Evolutionary conservation across 148 eudicot genomes (phyloP), one percentile per base, ranked within the genome.

Genomic region (Rhododendron ovatum): DNA sequence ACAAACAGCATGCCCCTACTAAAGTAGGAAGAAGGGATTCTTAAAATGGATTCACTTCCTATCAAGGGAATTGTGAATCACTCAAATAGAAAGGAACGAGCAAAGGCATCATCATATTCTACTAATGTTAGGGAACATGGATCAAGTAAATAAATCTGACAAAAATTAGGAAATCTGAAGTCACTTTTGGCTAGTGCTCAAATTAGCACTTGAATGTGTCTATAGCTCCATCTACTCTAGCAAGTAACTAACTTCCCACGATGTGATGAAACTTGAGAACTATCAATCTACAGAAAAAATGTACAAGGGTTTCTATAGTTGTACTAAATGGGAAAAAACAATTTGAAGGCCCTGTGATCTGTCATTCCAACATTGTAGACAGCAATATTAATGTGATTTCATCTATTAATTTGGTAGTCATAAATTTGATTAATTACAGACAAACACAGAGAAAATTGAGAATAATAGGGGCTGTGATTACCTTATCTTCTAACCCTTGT

Each of bases 401-500:
- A 82, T 13, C 50, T n/a, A 61, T 82, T 7, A 55, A 2, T 81
- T 69, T 26, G 53, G n/a, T 28, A 30, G 59, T 48, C 43, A 78
- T 15, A 82, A 48, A 39, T 48, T 73, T 59, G 57, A 15, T 71
- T 12, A 69, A 53, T 50, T 2, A 82, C 41, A 59, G 77, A 11
- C 20, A 37, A 82, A 82, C 78, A 11, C 8, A 35, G 43, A 79
- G 26, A 48, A 57, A 20, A 28, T 18, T 24, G 67, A 51, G 76
- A 15, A 75, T 39, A 79, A 48, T 26, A 48, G 51, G 51, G 73
- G 61, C 35, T 33, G 28, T 12, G 59, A 55, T 69, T 91, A 94
- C 98, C 94, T 91, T 94, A 91, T 96, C 98, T 37, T 95, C 98
- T 85, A 95, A 87, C 83, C 99, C 99, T 91, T 96, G 99, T 86